phyloP scores from a whole-genome alignment of 129 eudicot species.

The Chrysanthemum seticuspe region DNA sequence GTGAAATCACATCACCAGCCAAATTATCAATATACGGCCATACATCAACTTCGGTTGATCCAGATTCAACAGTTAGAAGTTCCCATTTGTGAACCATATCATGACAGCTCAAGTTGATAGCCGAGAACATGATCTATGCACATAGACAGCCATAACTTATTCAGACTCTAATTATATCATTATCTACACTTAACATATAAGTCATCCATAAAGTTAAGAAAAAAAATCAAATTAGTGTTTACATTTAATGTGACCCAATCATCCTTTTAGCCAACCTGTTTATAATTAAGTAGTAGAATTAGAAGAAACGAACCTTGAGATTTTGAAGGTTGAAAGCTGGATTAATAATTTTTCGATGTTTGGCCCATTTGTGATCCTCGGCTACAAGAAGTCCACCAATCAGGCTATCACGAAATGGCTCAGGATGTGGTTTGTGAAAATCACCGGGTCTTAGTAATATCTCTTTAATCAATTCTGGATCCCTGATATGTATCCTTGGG shows the following conservation, averaged over 20 bases:
- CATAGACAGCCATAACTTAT: neutral
- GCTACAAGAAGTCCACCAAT: conserved; percentile 36
- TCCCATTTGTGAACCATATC: conserved; percentile 53
- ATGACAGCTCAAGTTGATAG: conserved; percentile 39
- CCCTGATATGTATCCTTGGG: conserved; percentile 50
- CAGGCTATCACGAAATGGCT: conserved; percentile 37
- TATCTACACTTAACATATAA: too few relatives aligned
- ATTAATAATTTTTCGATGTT: conserved; percentile 46
- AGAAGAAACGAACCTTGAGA: conserved; percentile 30
- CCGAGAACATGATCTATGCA: conserved; percentile 19
- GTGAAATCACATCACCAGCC: conserved; percentile 36
- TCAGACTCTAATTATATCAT: too few relatives aligned
- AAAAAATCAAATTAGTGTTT: neutral
- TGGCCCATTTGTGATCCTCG: conserved; percentile 55
- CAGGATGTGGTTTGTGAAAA: conserved; percentile 45
- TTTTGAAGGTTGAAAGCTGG: conserved; percentile 53
- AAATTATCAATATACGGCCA: conserved; percentile 35
- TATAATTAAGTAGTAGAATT: neutral
- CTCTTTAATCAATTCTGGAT: conserved; percentile 56
- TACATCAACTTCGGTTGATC: conserved; percentile 28
- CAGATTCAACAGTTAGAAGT: conserved; percentile 9
- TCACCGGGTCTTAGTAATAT: conserved; percentile 49
- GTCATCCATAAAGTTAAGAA: neutral
- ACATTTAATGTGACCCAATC: neutral
- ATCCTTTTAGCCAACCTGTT: neutral